Conservation (phyloP, 2,329 filamentous ascomycete species). For the Curvularia sp. region DNA sequence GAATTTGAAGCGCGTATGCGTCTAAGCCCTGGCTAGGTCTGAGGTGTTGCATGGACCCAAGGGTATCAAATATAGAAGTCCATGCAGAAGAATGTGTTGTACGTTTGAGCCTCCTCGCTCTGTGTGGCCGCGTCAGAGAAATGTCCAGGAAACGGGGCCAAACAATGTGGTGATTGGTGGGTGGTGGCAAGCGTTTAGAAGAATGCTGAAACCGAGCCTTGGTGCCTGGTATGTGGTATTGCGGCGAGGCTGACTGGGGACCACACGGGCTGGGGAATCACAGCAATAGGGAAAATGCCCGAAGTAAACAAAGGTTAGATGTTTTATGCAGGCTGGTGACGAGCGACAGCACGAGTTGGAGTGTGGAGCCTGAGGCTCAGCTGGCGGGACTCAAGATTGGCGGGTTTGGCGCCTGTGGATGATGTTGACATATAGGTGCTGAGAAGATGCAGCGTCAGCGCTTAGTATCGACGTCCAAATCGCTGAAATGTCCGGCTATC, state of each 20-base stretch:
- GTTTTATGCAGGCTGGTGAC: slow-evolving; percentile 33
- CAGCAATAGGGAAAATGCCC: slow-evolving; percentile 27
- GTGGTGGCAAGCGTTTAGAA: slow-evolving; percentile 26
- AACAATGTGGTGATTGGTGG: slow-evolving; percentile 32
- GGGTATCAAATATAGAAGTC: slow-evolving; percentile 42
- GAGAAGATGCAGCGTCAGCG: slow-evolving; percentile 41
- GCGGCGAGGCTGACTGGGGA: slow-evolving; percentile 41
- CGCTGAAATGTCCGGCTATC: slow-evolving; percentile 33
- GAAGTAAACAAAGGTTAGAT: slow-evolving; percentile 24
- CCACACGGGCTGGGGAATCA: slow-evolving; percentile 28
- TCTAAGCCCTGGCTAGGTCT: slow-evolving; percentile 30
- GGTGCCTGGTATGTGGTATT: slow-evolving; percentile 30
- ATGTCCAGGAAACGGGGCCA: slow-evolving; percentile 21
- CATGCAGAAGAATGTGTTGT: slow-evolving; percentile 34
- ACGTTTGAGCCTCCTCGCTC: slow-evolving; percentile 33
- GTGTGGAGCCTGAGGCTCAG: slow-evolving; percentile 25
- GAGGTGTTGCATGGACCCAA: slow-evolving; percentile 27
- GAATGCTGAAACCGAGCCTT: slow-evolving; percentile 40
- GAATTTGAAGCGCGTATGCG: slow-evolving; percentile 36
- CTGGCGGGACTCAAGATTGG: slow-evolving; percentile 38
- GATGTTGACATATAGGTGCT: slow-evolving; percentile 31
- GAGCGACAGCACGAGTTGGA: slow-evolving; percentile 18
- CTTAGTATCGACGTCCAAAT: slow-evolving; percentile 41
- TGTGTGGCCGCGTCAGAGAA: slow-evolving; percentile 32
- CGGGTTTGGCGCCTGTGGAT: slow-evolving; percentile 40